These are phyloP conservation scores for Aspergillus sp. DNA, from an alignment of 2,329 filamentous ascomycete species.

Conservation along the genomic window DNA sequence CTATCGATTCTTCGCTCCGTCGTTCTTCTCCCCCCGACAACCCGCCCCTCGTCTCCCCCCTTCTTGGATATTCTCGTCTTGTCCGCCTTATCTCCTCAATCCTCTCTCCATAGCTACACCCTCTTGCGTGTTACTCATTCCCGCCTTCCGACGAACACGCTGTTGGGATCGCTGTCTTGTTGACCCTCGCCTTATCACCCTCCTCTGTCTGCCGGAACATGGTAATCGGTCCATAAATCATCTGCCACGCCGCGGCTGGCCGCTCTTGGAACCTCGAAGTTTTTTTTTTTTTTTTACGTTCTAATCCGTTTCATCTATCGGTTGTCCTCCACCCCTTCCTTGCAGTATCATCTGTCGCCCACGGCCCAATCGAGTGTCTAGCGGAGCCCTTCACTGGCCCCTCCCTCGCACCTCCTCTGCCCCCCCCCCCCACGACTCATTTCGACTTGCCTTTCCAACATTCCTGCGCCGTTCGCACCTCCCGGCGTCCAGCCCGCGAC, in stretches of 20 bases:
- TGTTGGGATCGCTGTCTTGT: constrained; percentile 8
- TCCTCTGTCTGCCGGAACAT: constrained; percentile 21
- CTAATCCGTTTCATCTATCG: constrained; percentile 8
- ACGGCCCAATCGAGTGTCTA: background rate
- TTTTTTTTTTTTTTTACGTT: constrained; percentile 8
- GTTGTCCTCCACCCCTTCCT: constrained; percentile 12
- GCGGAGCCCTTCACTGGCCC: constrained; percentile 5
- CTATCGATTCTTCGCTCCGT: background rate
- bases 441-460: background rate
- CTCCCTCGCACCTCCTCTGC: constrained; percentile 1
- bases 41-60: background rate
- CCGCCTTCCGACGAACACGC: constrained; percentile 13
- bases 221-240: constrained; percentile 25
- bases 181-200: constrained; percentile 1
- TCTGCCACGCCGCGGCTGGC: constrained; percentile 28
- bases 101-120: constrained; percentile 1
- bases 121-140: constrained; percentile 3
- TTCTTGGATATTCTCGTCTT: background rate
- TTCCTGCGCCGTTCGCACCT: constrained; percentile 5
- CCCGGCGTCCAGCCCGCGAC: constrained; percentile 17
- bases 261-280: constrained; percentile 16
- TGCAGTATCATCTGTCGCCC: constrained; percentile 8
- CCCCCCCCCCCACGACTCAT: background rate
- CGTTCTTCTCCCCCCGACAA: background rate
- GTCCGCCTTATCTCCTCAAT: background rate